Conservation (phyloP, 805 yeast genomes). For the Metschnikowia arizonensis region DNA sequence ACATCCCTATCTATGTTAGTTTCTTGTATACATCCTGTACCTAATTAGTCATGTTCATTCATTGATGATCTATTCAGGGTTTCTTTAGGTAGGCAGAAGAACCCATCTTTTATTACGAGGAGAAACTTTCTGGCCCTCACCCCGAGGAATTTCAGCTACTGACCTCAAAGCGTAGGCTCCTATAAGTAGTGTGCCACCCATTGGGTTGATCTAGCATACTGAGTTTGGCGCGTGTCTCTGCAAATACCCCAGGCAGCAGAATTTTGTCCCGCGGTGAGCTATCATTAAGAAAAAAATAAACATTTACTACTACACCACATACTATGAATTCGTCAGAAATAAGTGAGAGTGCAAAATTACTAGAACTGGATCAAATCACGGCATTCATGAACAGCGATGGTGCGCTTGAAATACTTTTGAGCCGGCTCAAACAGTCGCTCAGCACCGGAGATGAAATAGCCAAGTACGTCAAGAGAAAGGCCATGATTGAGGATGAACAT, state of each 20-base stretch:
- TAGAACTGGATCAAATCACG: conserved; percentile 41
- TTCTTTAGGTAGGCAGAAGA: no score
- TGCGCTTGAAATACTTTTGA: conserved; percentile 68
- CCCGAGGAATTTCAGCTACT: no score
- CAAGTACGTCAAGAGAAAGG: conserved; percentile 72
- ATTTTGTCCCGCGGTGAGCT: not conserved
- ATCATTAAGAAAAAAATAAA: not conserved
- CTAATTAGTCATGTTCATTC: no score
- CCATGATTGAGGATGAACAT: conserved; percentile 74
- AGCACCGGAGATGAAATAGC: conserved; percentile 82
- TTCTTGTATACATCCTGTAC: no score
- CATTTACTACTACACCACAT: not conserved
- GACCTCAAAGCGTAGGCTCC: no score
- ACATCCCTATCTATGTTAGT: not conserved
- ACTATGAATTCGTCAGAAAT: conserved; percentile 3
- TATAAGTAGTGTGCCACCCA: no score
- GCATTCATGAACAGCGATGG: conserved; percentile 62
- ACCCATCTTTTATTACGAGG: no score
- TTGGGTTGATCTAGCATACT: no score
- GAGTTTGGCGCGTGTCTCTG: conserved; percentile 1
- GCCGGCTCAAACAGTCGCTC: conserved; percentile 73
- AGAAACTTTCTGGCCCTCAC: no score
- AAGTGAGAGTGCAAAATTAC: conserved; percentile 15
- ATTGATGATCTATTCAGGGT: no score
- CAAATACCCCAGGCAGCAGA: not conserved